Evolutionary conservation across 2,329 filamentous ascomycete species (phyloP).

Genomic region (Tolypocladium nubicola): DNA sequence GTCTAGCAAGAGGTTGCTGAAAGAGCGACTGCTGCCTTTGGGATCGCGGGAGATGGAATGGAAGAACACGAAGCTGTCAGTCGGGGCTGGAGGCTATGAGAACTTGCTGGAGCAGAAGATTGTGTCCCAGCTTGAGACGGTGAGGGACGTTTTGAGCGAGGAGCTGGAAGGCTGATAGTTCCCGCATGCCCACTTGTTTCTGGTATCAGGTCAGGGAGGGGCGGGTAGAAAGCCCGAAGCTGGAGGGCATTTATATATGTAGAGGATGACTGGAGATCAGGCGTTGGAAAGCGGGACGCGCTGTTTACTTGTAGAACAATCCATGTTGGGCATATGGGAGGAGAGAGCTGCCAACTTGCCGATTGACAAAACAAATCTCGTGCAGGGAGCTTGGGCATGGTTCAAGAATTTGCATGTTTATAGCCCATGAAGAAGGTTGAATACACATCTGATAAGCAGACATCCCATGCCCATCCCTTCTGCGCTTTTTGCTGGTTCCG

Average conservation of each 20-base stretch:
- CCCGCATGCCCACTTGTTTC: not conserved
- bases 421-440: not conserved
- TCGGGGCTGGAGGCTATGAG: constrained; percentile 32
- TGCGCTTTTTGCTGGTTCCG: not conserved
- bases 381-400: not conserved
- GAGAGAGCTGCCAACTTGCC: not conserved
- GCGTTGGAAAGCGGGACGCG: constrained; percentile 7
- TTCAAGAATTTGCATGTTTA: not conserved
- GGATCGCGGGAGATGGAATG: constrained; percentile 62
- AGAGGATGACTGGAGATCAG: constrained; percentile 3
- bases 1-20: constrained; percentile 54
- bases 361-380: not conserved
- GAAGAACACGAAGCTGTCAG: constrained; percentile 27
- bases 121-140: constrained; percentile 54
- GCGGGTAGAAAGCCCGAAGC: not conserved
- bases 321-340: not conserved
- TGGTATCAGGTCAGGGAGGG: not conserved
- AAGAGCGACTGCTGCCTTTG: constrained; percentile 62
- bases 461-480: not conserved
- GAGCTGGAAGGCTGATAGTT: constrained; percentile 26
- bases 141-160: constrained; percentile 44
- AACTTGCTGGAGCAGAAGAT: constrained; percentile 69
- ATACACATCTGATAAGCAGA: not conserved
- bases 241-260: not conserved
- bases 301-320: not conserved